These are phyloP conservation scores for Aeschynomene evenia DNA, from an alignment of 306 rosid genomes.

Conservation along the genomic window DNA sequence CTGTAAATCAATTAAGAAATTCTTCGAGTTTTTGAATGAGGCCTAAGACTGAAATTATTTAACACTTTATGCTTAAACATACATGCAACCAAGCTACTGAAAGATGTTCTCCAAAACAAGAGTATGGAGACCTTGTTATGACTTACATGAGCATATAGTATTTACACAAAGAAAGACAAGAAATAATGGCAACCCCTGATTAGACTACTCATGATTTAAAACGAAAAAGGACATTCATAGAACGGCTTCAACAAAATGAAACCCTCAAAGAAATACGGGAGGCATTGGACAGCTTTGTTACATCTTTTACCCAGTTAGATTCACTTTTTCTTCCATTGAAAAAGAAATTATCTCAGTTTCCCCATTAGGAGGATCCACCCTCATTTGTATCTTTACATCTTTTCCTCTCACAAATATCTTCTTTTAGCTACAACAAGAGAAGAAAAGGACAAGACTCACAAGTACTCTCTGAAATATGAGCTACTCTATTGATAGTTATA, in stretches of 20 bases:
- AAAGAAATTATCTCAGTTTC: neutral
- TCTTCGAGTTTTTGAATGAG: neutral
- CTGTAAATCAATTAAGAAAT: neutral
- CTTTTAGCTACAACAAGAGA: too few relatives aligned
- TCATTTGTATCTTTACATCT: too few relatives aligned
- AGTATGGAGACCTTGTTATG: neutral
- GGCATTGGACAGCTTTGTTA: neutral
- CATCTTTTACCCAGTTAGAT: neutral
- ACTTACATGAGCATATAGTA: too few relatives aligned
- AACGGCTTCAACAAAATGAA: neutral
- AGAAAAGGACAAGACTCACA: too few relatives aligned
- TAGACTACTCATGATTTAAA: constrained; percentile 12
- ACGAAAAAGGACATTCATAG: neutral
- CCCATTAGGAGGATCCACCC: too few relatives aligned
- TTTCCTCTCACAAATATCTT: too few relatives aligned
- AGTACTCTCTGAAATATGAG: too few relatives aligned
- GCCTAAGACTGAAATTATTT: neutral
- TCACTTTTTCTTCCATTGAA: neutral
- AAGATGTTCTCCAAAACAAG: constrained; percentile 8
- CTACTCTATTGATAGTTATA: too few relatives aligned
- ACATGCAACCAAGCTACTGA: neutral
- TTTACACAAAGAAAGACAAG: neutral
- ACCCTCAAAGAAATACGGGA: neutral
- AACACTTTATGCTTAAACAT: neutral
- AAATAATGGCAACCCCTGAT: neutral